Conservation (phyloP, 805 yeast genomes). For the Candida easanensis region DNA sequence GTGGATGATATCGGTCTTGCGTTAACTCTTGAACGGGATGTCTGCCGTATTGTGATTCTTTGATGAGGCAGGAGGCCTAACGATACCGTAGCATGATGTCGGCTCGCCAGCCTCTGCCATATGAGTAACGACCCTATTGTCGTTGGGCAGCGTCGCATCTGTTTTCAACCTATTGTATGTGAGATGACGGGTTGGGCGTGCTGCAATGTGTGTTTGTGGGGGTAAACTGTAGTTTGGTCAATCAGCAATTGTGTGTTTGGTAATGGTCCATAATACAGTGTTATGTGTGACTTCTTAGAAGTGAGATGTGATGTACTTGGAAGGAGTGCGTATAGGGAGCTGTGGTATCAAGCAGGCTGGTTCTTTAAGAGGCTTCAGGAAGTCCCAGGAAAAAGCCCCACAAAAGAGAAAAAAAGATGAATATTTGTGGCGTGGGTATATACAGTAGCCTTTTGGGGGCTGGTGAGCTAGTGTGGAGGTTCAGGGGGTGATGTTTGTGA, state of each 20-base stretch:
- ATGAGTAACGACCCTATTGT: background rate
- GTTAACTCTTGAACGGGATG: constrained; percentile 7
- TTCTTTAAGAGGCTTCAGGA: too few species aligned
- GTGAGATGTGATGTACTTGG: background rate
- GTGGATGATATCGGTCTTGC: constrained; percentile 9
- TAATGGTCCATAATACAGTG: background rate
- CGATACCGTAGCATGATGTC: background rate
- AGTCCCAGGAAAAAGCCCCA: too few species aligned
- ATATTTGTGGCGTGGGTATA: too few species aligned
- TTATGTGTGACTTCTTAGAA: background rate
- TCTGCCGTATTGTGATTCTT: constrained; percentile 9
- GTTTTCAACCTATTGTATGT: background rate
- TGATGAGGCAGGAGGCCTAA: constrained; percentile 1
- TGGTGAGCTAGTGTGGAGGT: too few species aligned
- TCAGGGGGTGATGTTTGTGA: background rate
- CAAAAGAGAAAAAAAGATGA: too few species aligned
- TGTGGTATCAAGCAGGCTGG: too few species aligned
- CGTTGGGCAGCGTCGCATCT: constrained; percentile 8
- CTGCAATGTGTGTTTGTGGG: background rate
- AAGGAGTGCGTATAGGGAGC: too few species aligned
- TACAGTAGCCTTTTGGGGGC: too few species aligned
- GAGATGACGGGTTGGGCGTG: background rate
- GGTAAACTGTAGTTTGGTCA: too few species aligned
- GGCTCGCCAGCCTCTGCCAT: constrained; percentile 1
- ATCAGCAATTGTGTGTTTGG: background rate